Evolutionary conservation across 225 moss, liverwort and hornwort species (phyloP).

Genomic region (Bryoerythrophyllum caledonicum): DNA sequence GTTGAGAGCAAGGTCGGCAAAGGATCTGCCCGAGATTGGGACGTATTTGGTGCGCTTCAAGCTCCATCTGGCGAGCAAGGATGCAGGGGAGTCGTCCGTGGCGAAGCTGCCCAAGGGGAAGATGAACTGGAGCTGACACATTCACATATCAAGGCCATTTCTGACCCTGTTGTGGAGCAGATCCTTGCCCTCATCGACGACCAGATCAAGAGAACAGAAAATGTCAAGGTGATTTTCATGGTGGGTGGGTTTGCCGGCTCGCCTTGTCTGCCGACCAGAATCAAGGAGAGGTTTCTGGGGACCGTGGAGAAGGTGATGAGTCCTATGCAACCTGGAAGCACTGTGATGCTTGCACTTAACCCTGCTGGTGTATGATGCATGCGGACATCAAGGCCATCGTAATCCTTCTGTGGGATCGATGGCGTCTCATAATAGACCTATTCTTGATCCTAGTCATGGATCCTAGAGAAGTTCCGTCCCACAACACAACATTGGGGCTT

Average conservation of each 20-base stretch:
- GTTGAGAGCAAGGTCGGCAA: not conserved
- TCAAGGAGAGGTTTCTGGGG: constrained; percentile 36
- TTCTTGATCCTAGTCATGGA: too few relatives aligned
- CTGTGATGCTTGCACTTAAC: constrained; percentile 49
- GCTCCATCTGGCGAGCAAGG: constrained; percentile 44
- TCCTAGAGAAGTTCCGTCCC: too few relatives aligned
- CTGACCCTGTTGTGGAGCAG: constrained; percentile 46
- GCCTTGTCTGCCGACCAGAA: constrained; percentile 53
- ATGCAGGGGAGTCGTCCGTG: constrained; percentile 33
- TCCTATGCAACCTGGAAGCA: constrained; percentile 58
- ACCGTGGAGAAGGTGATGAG: constrained; percentile 45
- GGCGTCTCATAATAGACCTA: too few relatives aligned
- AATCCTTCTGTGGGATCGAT: too few relatives aligned
- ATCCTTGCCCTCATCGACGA: constrained; percentile 41
- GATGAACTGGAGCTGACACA: constrained; percentile 45
- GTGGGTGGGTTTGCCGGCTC: constrained; percentile 77
- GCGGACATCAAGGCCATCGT: too few relatives aligned
- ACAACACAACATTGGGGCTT: too few relatives aligned
- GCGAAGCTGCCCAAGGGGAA: constrained; percentile 29
- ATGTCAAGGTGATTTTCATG: constrained; percentile 52
- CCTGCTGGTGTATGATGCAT: too few relatives aligned
- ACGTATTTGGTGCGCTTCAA: constrained; percentile 40
- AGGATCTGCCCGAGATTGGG: constrained; percentile 33
- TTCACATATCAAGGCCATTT: constrained; percentile 42
- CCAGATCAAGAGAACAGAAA: constrained; percentile 31